Evolutionary conservation across 164 flowering plant species (phyloP).

Genomic region (Warburgia ugandensis): DNA sequence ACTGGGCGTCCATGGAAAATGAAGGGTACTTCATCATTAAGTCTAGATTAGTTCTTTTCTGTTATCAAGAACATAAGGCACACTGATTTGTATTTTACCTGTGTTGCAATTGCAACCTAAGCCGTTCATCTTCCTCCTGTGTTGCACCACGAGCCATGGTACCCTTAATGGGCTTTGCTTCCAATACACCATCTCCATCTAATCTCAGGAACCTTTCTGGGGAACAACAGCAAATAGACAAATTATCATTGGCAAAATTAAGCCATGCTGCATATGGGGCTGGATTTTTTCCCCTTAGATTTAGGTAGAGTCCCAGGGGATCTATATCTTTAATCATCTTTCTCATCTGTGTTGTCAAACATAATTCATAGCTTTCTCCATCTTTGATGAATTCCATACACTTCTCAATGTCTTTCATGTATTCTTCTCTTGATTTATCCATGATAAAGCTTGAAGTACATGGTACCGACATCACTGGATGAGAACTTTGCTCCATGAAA

Average conservation of each 20-base stretch:
- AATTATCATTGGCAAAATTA: slow-evolving; percentile 60
- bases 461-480: not conserved
- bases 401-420: slow-evolving; percentile 57
- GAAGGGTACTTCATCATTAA: no score
- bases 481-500: slow-evolving; percentile 10
- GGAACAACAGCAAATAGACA: slow-evolving; percentile 82
- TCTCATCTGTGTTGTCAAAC: slow-evolving; percentile 81
- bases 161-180: slow-evolving; percentile 99
- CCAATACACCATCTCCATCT: slow-evolving; percentile 60
- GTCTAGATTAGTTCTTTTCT: no score
- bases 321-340: slow-evolving; percentile 44
- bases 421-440: slow-evolving; percentile 70
- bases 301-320: slow-evolving; percentile 59
- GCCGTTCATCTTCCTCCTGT: slow-evolving; percentile 58
- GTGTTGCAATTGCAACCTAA: slow-evolving; percentile 51
- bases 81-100: slow-evolving; percentile 44
- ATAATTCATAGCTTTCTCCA: slow-evolving; percentile 96
- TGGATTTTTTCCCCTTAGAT: slow-evolving; percentile 75
- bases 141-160: slow-evolving; percentile 80
- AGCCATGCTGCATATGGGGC: slow-evolving; percentile 99
- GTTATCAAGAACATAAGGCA: no score
- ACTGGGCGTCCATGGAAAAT: no score
- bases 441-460: slow-evolving; percentile 32
- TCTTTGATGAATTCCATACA: slow-evolving; percentile 74
- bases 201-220: slow-evolving; percentile 86